Percentiles rank a stretch among this genome's conserved stretches.
These are phyloP conservation scores for Phytophthora pistaciae DNA, from an alignment of 352 stramenopile genomes.

Conservation along the genomic window DNA sequence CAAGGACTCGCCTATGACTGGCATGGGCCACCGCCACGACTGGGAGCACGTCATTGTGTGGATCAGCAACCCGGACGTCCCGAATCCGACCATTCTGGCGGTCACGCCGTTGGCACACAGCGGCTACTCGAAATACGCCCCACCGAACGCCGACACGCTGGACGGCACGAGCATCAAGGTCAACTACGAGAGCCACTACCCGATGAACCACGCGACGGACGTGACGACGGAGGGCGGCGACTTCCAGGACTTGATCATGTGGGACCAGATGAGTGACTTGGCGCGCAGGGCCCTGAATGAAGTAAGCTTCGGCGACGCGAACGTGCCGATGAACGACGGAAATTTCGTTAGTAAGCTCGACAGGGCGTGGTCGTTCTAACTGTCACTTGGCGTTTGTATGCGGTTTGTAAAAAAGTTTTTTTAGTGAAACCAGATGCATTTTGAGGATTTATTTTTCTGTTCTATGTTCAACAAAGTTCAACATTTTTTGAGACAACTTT, in stretches of 20 bases:
- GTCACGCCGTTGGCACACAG: not conserved
- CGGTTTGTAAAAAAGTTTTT: no score
- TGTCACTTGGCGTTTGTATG: not conserved
- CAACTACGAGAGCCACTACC: not conserved
- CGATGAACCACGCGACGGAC: not conserved
- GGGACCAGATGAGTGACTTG: not conserved
- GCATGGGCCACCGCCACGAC: slow-evolving; percentile 39
- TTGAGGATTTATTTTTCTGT: no score
- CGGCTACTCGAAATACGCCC: not conserved
- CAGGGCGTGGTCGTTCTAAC: slow-evolving; percentile 22
- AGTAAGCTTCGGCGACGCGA: slow-evolving; percentile 35
- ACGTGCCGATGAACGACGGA: slow-evolving; percentile 35
- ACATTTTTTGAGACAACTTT: no score
- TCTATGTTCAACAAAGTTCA: no score
- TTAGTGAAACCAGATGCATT: not conserved
- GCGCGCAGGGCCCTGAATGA: slow-evolving; percentile 18
- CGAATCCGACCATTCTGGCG: slow-evolving; percentile 16
- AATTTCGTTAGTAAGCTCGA: slow-evolving; percentile 36
- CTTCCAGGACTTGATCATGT: slow-evolving; percentile 14
- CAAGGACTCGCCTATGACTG: slow-evolving; percentile 33
- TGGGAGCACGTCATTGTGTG: slow-evolving; percentile 45
- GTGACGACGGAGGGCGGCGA: not conserved
- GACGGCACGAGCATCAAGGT: not conserved
- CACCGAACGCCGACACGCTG: not conserved
- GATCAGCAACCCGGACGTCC: slow-evolving; percentile 23